Evolutionary conservation across 768 basidiomycete species (phyloP).

Genomic region (Suillus paluster): DNA sequence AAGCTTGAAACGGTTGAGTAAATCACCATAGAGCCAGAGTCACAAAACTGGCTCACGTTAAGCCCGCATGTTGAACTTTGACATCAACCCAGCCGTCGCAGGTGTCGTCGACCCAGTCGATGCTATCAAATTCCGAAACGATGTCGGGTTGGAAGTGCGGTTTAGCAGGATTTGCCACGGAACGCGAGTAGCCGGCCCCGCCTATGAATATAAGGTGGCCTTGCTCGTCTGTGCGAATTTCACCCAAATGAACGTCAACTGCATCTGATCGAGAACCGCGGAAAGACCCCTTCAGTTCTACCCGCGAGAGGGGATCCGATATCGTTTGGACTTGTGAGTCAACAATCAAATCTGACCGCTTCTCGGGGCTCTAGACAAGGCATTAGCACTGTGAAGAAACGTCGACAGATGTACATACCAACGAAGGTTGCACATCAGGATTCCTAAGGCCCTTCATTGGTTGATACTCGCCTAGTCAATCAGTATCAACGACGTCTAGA

Average conservation of each 20-base stretch:
- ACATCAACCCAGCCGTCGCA: slow-evolving; percentile 38
- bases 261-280: background rate
- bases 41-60: background rate
- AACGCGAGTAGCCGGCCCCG: slow-evolving; percentile 31
- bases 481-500: background rate
- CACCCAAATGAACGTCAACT: background rate
- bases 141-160: slow-evolving; percentile 26
- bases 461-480: background rate
- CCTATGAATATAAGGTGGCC: slow-evolving; percentile 38
- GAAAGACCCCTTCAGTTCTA: slow-evolving; percentile 2
- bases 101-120: slow-evolving; percentile 40
- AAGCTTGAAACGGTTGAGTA: background rate
- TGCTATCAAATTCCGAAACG: slow-evolving; percentile 34
- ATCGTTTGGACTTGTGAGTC: slow-evolving; percentile 1
- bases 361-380: background rate
- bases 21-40: background rate
- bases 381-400: background rate
- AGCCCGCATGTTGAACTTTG: slow-evolving; percentile 15
- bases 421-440: slow-evolving; percentile 6
- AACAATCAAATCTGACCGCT: slow-evolving; percentile 5
- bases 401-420: background rate
- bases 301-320: background rate
- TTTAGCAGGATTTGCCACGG: slow-evolving; percentile 14
- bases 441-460: background rate
- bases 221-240: slow-evolving; percentile 6